These are phyloP conservation scores for Ophiostoma perfectum DNA, from an alignment of 2,329 filamentous ascomycete species.

Conservation along the genomic window DNA sequence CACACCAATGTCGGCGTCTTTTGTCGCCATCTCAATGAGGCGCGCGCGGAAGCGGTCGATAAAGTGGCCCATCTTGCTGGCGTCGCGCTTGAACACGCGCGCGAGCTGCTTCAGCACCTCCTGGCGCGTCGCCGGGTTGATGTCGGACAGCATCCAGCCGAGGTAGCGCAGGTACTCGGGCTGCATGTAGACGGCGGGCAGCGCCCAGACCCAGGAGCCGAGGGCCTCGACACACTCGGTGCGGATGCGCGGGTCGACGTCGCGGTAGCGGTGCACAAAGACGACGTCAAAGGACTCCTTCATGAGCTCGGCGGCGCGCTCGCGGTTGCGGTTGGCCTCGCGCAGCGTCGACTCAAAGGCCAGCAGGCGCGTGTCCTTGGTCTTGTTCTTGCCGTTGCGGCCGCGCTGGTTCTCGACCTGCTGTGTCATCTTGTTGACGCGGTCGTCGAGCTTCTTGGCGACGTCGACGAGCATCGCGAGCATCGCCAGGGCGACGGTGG, in stretches of 20 bases:
- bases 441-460: constrained; percentile 44
- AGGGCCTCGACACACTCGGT: constrained; percentile 83
- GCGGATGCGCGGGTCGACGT: constrained; percentile 83
- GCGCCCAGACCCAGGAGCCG: constrained; percentile 78
- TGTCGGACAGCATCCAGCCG: constrained; percentile 91
- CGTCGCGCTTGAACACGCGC: constrained; percentile 71
- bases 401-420: constrained; percentile 73
- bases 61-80: constrained; percentile 82
- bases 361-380: constrained; percentile 70
- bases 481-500: constrained; percentile 74
- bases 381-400: constrained; percentile 56
- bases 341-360: constrained; percentile 68
- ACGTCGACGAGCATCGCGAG: constrained; percentile 62
- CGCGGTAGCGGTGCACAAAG: constrained; percentile 92
- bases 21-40: constrained; percentile 86
- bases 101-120: constrained; percentile 81
- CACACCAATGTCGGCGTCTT: constrained; percentile 75
- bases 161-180: constrained; percentile 87
- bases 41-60: constrained; percentile 85
- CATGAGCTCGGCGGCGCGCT: constrained; percentile 64
- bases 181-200: constrained; percentile 85
- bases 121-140: constrained; percentile 65
- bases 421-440: constrained; percentile 69
- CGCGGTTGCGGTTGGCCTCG: constrained; percentile 63
- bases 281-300: constrained; percentile 87